Percentiles rank a stretch among this genome's conserved stretches.
Evolutionary conservation across 345 rosid species (phyloP).

Genomic region (Boechera divaricarpa): DNA sequence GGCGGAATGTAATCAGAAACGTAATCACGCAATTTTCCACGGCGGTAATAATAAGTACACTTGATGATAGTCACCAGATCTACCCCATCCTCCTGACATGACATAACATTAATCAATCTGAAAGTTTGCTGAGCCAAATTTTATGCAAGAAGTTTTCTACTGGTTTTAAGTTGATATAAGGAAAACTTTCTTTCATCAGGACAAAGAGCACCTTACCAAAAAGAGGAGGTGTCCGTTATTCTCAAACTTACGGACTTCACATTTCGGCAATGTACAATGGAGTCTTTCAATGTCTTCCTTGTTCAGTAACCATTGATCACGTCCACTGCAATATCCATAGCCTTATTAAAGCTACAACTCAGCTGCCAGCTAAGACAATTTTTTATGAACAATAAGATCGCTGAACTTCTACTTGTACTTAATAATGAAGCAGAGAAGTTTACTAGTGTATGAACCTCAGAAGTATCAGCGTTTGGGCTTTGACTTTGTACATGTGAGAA

Average conservation of each 20-base stretch:
- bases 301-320: constrained; percentile 70
- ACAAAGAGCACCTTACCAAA: constrained; percentile 57
- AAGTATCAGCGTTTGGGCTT: constrained; percentile 68
- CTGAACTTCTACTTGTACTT: neutral
- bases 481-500: constrained; percentile 57
- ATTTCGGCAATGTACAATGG: constrained; percentile 45
- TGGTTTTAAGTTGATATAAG: neutral
- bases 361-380: neutral
- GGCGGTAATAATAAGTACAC: constrained; percentile 57
- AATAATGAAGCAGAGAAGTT: constrained; percentile 30
- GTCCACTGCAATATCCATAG: constrained; percentile 57
- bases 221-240: constrained; percentile 72
- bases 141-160: neutral
- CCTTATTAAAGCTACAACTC: constrained; percentile 1
- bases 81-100: constrained; percentile 61
- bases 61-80: constrained; percentile 58
- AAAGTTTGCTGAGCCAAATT: neutral
- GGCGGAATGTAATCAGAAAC: constrained; percentile 60
- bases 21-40: constrained; percentile 48
- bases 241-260: constrained; percentile 60
- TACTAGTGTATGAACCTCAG: constrained; percentile 51
- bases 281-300: constrained; percentile 67
- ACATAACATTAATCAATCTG: constrained; percentile 5
- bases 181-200: constrained; percentile 7
- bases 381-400: neutral